A percentile compares a stretch with the other conserved stretches of the same genome.
phyloP scores from a whole-genome alignment of 352 stramenopile genomes.

The Globisporangium rhizosaccharum region DNA sequence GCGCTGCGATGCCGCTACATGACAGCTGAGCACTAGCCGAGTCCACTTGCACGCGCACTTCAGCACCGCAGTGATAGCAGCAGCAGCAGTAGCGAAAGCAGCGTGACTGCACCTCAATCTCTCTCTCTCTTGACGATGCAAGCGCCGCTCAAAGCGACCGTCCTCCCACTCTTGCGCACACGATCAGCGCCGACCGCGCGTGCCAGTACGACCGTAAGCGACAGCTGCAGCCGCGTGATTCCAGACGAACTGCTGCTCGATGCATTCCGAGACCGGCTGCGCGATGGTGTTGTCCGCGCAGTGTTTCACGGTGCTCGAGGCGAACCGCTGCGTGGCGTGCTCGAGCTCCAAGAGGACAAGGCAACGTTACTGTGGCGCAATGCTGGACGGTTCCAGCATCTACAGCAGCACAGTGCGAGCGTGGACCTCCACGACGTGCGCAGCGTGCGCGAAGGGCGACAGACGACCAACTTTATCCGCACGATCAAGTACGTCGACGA shows the following conservation, averaged over 20 bases:
- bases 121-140: no score
- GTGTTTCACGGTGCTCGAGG: conserved; percentile 39
- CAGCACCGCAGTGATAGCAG: no score
- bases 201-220: background rate
- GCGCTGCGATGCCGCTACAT: no score
- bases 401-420: conserved; percentile 18
- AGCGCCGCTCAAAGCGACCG: background rate
- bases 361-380: conserved; percentile 58
- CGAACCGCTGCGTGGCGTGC: conserved; percentile 38
- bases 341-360: conserved; percentile 67
- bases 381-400: conserved; percentile 24
- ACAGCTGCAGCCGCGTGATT: background rate
- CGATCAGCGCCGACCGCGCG: no score
- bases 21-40: no score
- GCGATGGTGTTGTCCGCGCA: conserved; percentile 48
- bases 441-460: conserved; percentile 55
- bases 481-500: conserved; percentile 75
- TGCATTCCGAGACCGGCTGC: conserved; percentile 53
- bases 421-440: conserved; percentile 47
- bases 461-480: conserved; percentile 76
- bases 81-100: no score
- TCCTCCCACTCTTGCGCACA: background rate
- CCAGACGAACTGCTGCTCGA: conserved; percentile 25
- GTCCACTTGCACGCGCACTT: no score
- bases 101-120: no score